These are phyloP conservation scores for Naganishia albida DNA, from an alignment of 1,284 basidiomycete species.

Conservation along the genomic window DNA sequence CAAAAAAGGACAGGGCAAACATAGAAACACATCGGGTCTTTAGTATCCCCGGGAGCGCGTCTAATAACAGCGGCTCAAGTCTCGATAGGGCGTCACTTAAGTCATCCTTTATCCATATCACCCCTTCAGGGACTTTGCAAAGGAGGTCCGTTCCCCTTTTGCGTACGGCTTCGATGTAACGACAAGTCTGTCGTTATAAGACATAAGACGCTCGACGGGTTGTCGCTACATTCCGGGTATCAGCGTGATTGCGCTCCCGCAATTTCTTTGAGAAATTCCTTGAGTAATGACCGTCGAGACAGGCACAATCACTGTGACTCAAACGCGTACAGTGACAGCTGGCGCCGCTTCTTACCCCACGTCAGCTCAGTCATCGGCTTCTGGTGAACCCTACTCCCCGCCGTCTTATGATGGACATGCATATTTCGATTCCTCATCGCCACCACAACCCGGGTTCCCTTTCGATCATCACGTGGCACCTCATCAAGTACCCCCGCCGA, in stretches of 20 bases:
- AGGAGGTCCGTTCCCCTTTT: too few species aligned
- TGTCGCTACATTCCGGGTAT: background rate
- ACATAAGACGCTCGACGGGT: background rate
- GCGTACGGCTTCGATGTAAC: too few species aligned
- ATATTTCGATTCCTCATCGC: background rate
- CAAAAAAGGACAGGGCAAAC: too few species aligned
- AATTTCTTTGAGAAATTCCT: background rate
- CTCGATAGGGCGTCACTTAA: too few species aligned
- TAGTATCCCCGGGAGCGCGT: too few species aligned
- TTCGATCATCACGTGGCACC: background rate
- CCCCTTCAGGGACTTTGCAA: too few species aligned
- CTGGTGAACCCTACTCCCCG: background rate
- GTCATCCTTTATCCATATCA: too few species aligned
- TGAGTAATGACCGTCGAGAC: background rate
- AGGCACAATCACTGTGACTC: slow-evolving; percentile 12
- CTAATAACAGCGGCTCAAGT: too few species aligned
- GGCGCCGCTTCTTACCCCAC: background rate
- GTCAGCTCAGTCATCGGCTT: background rate
- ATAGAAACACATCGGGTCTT: too few species aligned
- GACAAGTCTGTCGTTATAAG: background rate
- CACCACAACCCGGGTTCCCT: slow-evolving; percentile 6
- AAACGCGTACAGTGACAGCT: slow-evolving; percentile 11
- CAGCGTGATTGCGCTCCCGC: background rate
- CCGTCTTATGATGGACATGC: background rate
- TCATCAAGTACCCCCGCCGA: slow-evolving; percentile 7